Conservation (phyloP, 306 rosid genomes). For the Hippophae rhamnoides region DNA sequence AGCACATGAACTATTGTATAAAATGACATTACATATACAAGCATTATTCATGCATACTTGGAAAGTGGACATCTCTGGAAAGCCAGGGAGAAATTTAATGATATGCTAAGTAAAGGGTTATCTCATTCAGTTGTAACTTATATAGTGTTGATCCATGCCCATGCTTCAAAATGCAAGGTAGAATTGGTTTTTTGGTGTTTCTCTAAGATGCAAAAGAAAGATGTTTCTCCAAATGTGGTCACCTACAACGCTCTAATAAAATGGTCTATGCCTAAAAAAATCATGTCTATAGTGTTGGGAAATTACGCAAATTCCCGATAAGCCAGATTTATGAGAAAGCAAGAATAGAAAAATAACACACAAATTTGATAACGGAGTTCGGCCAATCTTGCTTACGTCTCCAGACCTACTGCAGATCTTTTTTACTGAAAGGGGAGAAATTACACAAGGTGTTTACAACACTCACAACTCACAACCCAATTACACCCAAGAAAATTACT, state of each 20-base stretch:
- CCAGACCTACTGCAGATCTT: too few relatives aligned
- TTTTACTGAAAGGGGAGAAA: too few relatives aligned
- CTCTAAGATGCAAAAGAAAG: slow-evolving; percentile 54
- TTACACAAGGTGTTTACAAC: too few relatives aligned
- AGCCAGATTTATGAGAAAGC: too few relatives aligned
- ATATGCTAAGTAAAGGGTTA: slow-evolving; percentile 54
- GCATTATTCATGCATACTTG: slow-evolving; percentile 61
- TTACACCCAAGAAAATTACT: too few relatives aligned
- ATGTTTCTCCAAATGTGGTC: slow-evolving; percentile 58
- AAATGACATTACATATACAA: slow-evolving; percentile 63
- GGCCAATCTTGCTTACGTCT: too few relatives aligned
- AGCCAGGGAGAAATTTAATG: slow-evolving; percentile 47
- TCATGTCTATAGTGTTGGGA: slow-evolving; percentile 36
- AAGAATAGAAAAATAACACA: too few relatives aligned
- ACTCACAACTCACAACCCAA: too few relatives aligned
- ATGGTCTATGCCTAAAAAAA: slow-evolving; percentile 69
- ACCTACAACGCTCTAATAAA: slow-evolving; percentile 75
- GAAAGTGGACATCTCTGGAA: slow-evolving; percentile 40
- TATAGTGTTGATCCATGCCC: slow-evolving; percentile 58
- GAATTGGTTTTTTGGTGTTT: slow-evolving; percentile 49
- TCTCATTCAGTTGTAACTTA: slow-evolving; percentile 72
- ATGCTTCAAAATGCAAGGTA: slow-evolving; percentile 47
- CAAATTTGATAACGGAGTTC: too few relatives aligned
- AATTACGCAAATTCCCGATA: too few relatives aligned
- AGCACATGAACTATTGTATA: slow-evolving; percentile 37